Evolutionary conservation across 2,329 filamentous ascomycete species (phyloP).

Genomic region (Colletotrichum liaoningense): DNA sequence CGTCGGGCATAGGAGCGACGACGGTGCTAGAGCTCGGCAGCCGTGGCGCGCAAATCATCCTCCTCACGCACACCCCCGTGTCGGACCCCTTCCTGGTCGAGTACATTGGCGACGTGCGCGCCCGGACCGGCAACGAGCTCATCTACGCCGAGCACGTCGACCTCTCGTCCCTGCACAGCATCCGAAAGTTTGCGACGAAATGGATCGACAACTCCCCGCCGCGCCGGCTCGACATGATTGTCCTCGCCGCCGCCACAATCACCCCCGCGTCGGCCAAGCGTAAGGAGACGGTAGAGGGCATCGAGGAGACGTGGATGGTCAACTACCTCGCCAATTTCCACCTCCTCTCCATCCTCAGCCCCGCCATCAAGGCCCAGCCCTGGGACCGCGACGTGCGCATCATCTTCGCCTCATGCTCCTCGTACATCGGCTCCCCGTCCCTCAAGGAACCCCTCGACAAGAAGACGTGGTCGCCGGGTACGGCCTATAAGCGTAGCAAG

Average conservation of each 20-base stretch:
- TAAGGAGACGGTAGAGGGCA: constrained; percentile 76
- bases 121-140: constrained; percentile 81
- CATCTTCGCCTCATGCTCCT: constrained; percentile 86
- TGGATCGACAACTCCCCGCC: constrained; percentile 98
- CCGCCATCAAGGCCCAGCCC: constrained; percentile 89
- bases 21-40: constrained; percentile 79
- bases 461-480: constrained; percentile 65
- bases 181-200: constrained; percentile 93
- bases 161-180: constrained; percentile 86
- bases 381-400: constrained; percentile 93
- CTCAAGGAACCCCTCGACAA: constrained; percentile 64
- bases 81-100: constrained; percentile 91
- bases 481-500: constrained; percentile 74
- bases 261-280: constrained; percentile 74
- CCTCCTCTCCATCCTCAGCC: constrained; percentile 88
- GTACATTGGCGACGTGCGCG: constrained; percentile 89
- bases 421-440: constrained; percentile 84
- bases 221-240: constrained; percentile 87
- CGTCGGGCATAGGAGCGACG: constrained; percentile 88
- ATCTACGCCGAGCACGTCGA: constrained; percentile 98
- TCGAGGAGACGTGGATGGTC: constrained; percentile 92
- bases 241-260: constrained; percentile 85
- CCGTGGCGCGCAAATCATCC: constrained; percentile 89
- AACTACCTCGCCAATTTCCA: constrained; percentile 98
- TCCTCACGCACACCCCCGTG: constrained; percentile 85